Conservation (phyloP, 495 filamentous ascomycete species). For the Daldinia concentrica region DNA sequence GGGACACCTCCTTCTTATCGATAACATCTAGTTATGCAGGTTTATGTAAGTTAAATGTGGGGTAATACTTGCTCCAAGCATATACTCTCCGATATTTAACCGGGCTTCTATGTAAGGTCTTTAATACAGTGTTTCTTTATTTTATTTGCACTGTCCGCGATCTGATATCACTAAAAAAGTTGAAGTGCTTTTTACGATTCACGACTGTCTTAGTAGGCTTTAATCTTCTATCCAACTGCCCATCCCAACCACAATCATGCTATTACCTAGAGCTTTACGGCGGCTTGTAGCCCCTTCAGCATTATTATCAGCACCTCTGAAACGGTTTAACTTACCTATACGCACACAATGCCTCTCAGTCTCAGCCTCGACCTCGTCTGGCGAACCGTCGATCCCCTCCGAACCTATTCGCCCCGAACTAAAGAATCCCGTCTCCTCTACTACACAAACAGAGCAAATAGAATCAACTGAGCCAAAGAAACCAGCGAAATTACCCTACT, state of each 20-base stretch:
- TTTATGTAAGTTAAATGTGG: too few relatives aligned
- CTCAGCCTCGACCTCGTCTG: not conserved
- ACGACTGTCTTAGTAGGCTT: not conserved
- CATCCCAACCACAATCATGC: slow-evolving; percentile 5
- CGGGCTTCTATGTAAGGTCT: not conserved
- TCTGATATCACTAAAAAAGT: slow-evolving; percentile 11
- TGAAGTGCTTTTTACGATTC: slow-evolving; percentile 6
- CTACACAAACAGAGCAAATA: slow-evolving; percentile 1
- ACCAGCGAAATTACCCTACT: slow-evolving; percentile 68
- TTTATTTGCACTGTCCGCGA: not conserved
- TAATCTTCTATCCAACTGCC: not conserved
- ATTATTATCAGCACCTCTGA: slow-evolving; percentile 7
- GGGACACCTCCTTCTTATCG: slow-evolving; percentile 19
- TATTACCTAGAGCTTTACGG: slow-evolving; percentile 30
- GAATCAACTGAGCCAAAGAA: slow-evolving; percentile 10
- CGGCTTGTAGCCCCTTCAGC: slow-evolving; percentile 18
- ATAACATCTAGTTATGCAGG: not conserved
- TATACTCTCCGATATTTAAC: slow-evolving; percentile 23
- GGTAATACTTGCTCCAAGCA: not conserved
- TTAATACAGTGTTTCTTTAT: not conserved
- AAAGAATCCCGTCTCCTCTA: not conserved
- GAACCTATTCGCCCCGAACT: not conserved
- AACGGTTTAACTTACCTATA: slow-evolving; percentile 14
- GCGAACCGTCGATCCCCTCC: slow-evolving; percentile 15
- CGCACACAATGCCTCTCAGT: slow-evolving; percentile 25